phyloP scores from a whole-genome alignment of 176 grass and related monocot genomes.

The Eleusine indica region DNA sequence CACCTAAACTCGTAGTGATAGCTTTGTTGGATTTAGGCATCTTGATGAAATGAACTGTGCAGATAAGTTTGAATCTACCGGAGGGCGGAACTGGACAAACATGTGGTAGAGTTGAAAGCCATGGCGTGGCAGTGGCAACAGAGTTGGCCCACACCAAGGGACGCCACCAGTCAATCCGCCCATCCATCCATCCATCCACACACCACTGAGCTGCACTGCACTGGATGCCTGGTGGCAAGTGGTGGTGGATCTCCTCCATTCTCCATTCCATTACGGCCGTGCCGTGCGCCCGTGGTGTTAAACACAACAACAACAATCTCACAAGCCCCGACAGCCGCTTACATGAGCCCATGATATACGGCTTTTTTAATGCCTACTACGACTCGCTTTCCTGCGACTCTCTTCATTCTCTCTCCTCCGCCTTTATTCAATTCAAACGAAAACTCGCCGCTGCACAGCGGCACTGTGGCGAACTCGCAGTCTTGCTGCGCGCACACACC shows the following conservation, averaged over 20 bases:
- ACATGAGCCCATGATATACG: slow-evolving; percentile 74
- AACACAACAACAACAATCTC: not conserved
- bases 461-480: slow-evolving; percentile 42
- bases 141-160: slow-evolving; percentile 21
- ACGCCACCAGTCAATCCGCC: slow-evolving; percentile 31
- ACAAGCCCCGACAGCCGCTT: slow-evolving; percentile 58
- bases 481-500: slow-evolving; percentile 15
- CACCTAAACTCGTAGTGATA: no score
- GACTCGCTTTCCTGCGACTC: slow-evolving; percentile 5
- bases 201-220: no score
- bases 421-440: slow-evolving; percentile 42
- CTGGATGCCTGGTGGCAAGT: not conserved
- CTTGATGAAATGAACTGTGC: not conserved
- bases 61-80: not conserved
- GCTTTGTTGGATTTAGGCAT: no score
- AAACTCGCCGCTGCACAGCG: not conserved
- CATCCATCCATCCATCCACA: not conserved
- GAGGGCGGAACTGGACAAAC: slow-evolving; percentile 34
- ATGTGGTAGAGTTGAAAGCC: not conserved
- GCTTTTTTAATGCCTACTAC: slow-evolving; percentile 43
- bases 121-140: slow-evolving; percentile 15
- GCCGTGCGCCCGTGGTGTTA: not conserved
- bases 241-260: not conserved
- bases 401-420: not conserved
- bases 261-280: slow-evolving; percentile 6